These are phyloP conservation scores for Puccinia triticina DNA, from an alignment of 1,284 basidiomycete genomes.

Conservation along the genomic window DNA sequence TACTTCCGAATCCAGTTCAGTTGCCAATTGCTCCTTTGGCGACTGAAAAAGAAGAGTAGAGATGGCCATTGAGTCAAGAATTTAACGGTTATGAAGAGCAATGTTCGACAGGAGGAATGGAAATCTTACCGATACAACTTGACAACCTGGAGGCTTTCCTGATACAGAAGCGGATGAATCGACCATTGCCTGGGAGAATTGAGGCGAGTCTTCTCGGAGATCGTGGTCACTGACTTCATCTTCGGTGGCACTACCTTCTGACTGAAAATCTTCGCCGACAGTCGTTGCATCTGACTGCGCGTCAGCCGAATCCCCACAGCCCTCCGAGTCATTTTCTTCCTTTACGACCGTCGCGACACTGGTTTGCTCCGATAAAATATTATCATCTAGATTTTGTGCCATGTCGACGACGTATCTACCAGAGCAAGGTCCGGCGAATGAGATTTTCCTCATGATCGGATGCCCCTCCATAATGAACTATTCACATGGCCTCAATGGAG, in stretches of 20 bases:
- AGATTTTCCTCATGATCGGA: neutral
- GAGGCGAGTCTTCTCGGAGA: neutral
- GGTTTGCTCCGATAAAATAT: neutral
- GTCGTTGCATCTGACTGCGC: neutral
- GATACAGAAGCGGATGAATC: neutral
- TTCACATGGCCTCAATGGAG: neutral
- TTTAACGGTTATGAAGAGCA: neutral
- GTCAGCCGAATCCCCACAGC: neutral
- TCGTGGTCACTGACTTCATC: slow-evolving; percentile 12
- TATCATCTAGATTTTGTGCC: neutral
- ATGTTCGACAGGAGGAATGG: neutral
- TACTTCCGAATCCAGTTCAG: neutral
- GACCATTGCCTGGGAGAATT: neutral
- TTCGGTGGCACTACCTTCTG: neutral
- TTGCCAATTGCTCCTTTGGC: neutral
- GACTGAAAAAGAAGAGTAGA: neutral
- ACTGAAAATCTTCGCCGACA: neutral
- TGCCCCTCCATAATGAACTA: neutral
- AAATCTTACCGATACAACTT: slow-evolving; percentile 10
- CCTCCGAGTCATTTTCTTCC: slow-evolving; percentile 9
- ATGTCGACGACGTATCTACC: slow-evolving; percentile 23
- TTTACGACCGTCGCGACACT: neutral
- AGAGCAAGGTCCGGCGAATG: neutral
- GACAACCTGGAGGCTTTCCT: neutral
- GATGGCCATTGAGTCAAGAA: neutral